Evolutionary conservation across 495 filamentous ascomycete genomes (phyloP).

Genomic region (Xylaria nigripes): DNA sequence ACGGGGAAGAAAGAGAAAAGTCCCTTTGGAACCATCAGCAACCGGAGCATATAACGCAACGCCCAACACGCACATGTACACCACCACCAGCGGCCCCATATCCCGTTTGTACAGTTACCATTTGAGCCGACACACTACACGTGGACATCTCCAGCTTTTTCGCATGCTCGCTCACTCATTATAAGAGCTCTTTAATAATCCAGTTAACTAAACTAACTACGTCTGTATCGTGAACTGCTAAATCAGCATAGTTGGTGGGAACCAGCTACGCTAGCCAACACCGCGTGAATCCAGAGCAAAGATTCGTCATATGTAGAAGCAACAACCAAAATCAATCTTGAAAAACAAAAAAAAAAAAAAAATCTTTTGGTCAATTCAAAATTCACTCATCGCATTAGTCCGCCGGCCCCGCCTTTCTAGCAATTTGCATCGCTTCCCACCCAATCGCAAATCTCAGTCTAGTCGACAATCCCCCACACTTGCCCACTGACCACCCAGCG

Average conservation of each 20-base stretch:
- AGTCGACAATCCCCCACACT: neutral
- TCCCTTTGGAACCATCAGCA: neutral
- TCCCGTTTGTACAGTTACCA: neutral
- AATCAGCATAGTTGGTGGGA: too few species aligned
- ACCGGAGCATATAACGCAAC: neutral
- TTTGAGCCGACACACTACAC: neutral
- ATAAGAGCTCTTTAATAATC: neutral
- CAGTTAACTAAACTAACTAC: too few species aligned
- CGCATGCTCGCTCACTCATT: neutral
- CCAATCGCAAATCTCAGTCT: neutral
- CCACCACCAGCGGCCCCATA: neutral
- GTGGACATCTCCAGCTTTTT: neutral
- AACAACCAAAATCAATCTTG: neutral
- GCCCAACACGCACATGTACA: neutral
- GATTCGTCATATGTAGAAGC: neutral
- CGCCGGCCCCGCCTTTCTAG: neutral
- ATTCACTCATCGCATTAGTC: neutral
- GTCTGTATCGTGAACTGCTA: too few species aligned
- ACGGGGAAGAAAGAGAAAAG: neutral
- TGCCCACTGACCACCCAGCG: conserved; percentile 6
- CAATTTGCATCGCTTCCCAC: neutral
- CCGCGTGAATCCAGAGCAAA: too few species aligned
- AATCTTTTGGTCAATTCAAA: neutral
- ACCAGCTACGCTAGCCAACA: too few species aligned
- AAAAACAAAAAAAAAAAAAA: neutral